A percentile compares a stretch with the other conserved stretches of the same genome.
These are phyloP conservation scores for Micromonas commoda DNA, from an alignment of 139 green algal genomes.

Conservation along the genomic window DNA sequence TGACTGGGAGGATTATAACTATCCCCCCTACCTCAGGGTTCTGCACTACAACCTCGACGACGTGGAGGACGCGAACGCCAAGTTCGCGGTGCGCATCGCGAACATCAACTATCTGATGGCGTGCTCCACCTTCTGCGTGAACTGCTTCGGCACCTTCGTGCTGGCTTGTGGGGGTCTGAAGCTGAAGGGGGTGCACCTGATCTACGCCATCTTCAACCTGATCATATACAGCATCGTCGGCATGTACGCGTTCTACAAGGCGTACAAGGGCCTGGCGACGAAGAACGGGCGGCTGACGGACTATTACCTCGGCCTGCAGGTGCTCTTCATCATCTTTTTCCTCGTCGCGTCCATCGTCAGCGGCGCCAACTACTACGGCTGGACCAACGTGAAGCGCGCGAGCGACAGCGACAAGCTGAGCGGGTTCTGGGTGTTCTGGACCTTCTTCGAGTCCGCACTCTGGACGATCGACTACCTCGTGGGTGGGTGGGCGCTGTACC, in stretches of 20 bases:
- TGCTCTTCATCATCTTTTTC: constrained; percentile 10
- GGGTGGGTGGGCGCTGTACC: background rate
- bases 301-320: constrained; percentile 24
- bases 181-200: constrained; percentile 6
- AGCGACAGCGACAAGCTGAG: background rate
- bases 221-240: constrained; percentile 20
- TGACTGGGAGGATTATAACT: constrained; percentile 33
- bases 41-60: constrained; percentile 25
- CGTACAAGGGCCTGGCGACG: constrained; percentile 29
- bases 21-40: constrained; percentile 2
- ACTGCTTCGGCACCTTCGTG: constrained; percentile 14
- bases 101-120: constrained; percentile 18
- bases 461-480: background rate
- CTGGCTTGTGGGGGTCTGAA: constrained; percentile 1
- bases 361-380: constrained; percentile 28
- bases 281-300: constrained; percentile 10
- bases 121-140: constrained; percentile 1
- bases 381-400: background rate
- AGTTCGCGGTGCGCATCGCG: constrained; percentile 12
- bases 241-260: constrained; percentile 29
- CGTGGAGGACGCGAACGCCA: constrained; percentile 16
- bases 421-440: constrained; percentile 16
- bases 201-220: constrained; percentile 29
- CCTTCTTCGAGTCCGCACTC: background rate
- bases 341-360: background rate